Conservation (phyloP, 805 yeast species). For the Komagataella phaffii region DNA sequence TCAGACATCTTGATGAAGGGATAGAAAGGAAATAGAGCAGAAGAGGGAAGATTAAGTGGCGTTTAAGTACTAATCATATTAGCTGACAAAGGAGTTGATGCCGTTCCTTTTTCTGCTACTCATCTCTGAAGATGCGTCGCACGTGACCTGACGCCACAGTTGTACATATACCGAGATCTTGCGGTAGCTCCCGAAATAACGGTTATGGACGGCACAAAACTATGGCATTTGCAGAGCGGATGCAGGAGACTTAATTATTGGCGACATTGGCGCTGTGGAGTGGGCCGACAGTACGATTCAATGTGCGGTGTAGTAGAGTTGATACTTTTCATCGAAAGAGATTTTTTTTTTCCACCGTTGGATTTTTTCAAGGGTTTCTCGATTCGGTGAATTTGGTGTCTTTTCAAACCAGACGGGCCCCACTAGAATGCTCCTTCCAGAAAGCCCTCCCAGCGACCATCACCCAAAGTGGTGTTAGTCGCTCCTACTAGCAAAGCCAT, state of each 20-base stretch:
- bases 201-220: conserved; percentile 1
- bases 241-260: neutral
- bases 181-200: neutral
- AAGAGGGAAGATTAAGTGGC: conserved; percentile 4
- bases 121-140: neutral
- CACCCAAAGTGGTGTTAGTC: conserved; percentile 2
- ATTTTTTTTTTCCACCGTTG: neutral
- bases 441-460: neutral
- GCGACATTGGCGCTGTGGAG: neutral
- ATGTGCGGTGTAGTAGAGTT: neutral
- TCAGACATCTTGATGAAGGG: conserved; percentile 8
- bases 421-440: neutral
- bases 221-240: neutral
- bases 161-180: neutral
- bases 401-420: neutral
- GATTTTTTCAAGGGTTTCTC: neutral
- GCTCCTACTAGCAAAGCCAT: conserved; percentile 1
- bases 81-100: neutral
- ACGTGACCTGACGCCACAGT: neutral
- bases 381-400: neutral
- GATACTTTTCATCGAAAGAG: neutral
- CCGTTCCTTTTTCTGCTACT: neutral
- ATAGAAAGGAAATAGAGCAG: conserved; percentile 6
- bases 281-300: neutral
- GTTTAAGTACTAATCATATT: conserved; percentile 5